Evolutionary conservation across 192 early-diverging fungal genomes (phyloP), one percentile per base, ranked within the genome.

Genomic region (Backusella psychrophila): DNA sequence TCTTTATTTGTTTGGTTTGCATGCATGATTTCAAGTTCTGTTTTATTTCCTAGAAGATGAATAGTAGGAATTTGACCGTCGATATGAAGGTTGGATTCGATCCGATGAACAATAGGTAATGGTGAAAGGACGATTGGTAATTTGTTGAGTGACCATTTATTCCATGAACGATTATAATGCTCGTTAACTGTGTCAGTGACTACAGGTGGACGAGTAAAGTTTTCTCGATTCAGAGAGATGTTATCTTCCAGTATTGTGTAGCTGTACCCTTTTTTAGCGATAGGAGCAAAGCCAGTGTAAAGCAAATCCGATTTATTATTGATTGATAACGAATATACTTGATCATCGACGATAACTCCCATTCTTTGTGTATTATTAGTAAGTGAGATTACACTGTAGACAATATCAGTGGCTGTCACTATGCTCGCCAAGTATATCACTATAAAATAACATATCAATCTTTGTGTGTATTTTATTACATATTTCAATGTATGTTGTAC

Each of bases 61-160:
- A 72, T 72, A 8, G 71, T 72, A n/a, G 71, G 44, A 7, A 53
- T 72, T 52, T 52, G 23, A 6, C 29, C 44, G 26, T 72, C 46
- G 4, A 72, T 35, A n/a, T 72, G 46, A 44, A 72, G 33, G 0
- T 17, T 12, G 11, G 46, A 72, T 29, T 72, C 46, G 15, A 72
- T 52, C 1, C 71, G 46, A 19, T 72, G 9, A n/a, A 52, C 29
- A 52, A 52, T 52, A 0, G 46, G 71, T 17, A 72, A 44, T 6
- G 71, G 46, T 17, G 46, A 44, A 52, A 53, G 71, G n/a, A 53
- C 31, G 17, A 44, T 29, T 19, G 41, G 29, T 23, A 72, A 31
- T 26, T 53, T 72, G 5, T 44, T 9, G 0, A 72, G 15, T n/a
- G 19, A 0, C 34, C n/a, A 34, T 31, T 52, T 49, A 49, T 72